Evolutionary conservation across 495 filamentous ascomycete genomes (phyloP).

Genomic region (Lasiosphaeriaceae sp.): DNA sequence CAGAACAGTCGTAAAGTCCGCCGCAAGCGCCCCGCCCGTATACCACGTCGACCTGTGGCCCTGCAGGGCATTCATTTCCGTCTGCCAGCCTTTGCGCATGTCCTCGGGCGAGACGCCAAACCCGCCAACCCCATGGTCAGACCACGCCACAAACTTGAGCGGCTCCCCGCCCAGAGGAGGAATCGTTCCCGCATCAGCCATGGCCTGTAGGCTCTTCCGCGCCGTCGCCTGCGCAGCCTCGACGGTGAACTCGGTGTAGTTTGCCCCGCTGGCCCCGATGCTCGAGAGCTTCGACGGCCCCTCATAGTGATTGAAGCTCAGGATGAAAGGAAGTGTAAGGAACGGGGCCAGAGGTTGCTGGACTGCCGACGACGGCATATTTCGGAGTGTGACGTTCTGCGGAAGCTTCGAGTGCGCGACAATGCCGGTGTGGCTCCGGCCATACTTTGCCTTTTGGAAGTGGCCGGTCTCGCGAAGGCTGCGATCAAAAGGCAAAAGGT

Average conservation of each 20-base stretch:
- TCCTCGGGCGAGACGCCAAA: constrained; percentile 24
- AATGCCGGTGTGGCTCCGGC: constrained; percentile 31
- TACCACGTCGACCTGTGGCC: constrained; percentile 50
- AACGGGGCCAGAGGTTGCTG: constrained; percentile 17
- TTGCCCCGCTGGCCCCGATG: constrained; percentile 33
- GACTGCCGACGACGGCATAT: constrained; percentile 18
- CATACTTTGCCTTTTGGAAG: constrained; percentile 31
- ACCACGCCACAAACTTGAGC: constrained; percentile 27
- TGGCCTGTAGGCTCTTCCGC: constrained; percentile 22
- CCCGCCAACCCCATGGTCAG: constrained; percentile 37
- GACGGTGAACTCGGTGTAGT: constrained; percentile 21
- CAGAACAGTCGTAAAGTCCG: constrained; percentile 35
- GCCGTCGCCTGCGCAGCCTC: constrained; percentile 21
- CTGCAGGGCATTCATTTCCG: constrained; percentile 47
- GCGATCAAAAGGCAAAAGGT: constrained; percentile 35
- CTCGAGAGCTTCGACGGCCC: constrained; percentile 27
- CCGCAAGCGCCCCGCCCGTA: constrained; percentile 42
- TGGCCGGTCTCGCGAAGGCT: constrained; percentile 27
- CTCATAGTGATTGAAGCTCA: constrained; percentile 19
- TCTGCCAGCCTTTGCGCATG: constrained; percentile 42
- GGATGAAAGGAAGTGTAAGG: constrained; percentile 18
- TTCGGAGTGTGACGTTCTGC: constrained; percentile 17
- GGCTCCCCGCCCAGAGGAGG: constrained; percentile 8
- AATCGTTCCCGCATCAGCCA: constrained; percentile 26
- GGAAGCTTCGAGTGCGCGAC: constrained; percentile 30